Conservation (phyloP, 2,329 filamentous ascomycete genomes). For the Pseudogymnoascus sp. region DNA sequence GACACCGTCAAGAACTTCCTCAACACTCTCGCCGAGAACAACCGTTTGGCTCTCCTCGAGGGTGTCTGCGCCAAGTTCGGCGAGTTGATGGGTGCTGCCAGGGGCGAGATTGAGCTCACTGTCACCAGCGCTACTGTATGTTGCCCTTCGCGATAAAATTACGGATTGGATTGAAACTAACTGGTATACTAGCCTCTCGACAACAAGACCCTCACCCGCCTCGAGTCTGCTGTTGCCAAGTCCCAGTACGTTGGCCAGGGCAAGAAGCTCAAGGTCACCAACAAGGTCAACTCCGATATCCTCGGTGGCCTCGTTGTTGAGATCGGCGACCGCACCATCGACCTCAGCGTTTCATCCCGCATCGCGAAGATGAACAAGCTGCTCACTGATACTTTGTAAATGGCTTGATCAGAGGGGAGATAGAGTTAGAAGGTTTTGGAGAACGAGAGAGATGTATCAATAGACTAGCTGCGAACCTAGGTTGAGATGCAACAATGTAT, state of each 20-base stretch:
- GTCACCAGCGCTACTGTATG: constrained; percentile 85
- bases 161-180: not conserved
- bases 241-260: constrained; percentile 79
- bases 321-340: constrained; percentile 95
- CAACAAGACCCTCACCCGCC: constrained; percentile 72
- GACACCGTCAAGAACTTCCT: constrained; percentile 94
- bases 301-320: constrained; percentile 90
- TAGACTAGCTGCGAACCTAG: constrained; percentile 8
- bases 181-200: constrained; percentile 62
- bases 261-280: constrained; percentile 97
- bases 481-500: constrained; percentile 8
- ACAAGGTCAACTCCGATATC: constrained; percentile 93
- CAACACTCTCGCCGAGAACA: constrained; percentile 85
- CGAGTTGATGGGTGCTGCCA: constrained; percentile 78
- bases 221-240: constrained; percentile 84
- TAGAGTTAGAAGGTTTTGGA: not conserved
- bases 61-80: constrained; percentile 82
- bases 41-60: constrained; percentile 76
- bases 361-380: constrained; percentile 99
- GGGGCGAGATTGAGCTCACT: constrained; percentile 86
- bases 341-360: constrained; percentile 90
- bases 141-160: constrained; percentile 17
- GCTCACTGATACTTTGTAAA: constrained; percentile 93
- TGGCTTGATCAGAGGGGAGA: constrained; percentile 1
- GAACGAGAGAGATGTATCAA: constrained; percentile 5